Evolutionary conservation across 2,329 filamentous ascomycete genomes (phyloP), one percentile per base, ranked within the genome.

Genomic region (Blastomyces gilchristii): DNA sequence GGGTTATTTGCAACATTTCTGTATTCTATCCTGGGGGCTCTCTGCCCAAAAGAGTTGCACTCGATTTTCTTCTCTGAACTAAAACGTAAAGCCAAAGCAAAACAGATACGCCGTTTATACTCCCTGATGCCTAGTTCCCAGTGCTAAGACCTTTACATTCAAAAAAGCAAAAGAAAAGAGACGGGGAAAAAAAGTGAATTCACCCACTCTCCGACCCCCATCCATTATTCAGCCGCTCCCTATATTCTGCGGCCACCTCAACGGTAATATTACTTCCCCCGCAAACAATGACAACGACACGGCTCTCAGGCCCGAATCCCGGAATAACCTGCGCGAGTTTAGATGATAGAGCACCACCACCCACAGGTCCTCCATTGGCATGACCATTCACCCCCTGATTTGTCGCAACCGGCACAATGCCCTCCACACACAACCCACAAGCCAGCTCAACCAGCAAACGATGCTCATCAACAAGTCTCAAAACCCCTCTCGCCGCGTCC

Each of bases 201-300:
- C 22, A 52, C n/a, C 28, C 45, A 16, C 49, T 47, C 22, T 41
- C 58, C 12, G 49, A 11, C 22, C 53, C 71, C 76, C 76, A 78
- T 22, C 76, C 76, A 49, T 74, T 71, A 34, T 72, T 70, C 67
- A 80, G 72, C 66, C 72, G 71, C 67, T 80, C 76, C 66, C 79
- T 78, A 73, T 87, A 91, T 63, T 77, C 79, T 61, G 80, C 77
- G 61, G 91, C 76, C 70, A 86, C 81, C 45, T 83, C 81, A 64
- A 87, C 73, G 1, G 83, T 85, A 45, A 90, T 82, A 71, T 85
- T 85, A 28, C 82, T 86, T 4, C 89, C 89, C 54, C 93, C 93
- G 71, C 93, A 97, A 7, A 97, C 85, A 31, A 96, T 81, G 61
- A 97, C 79, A 1, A 97, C 91, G 6, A 97, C 83, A 67, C 89